phyloP scores from a whole-genome alignment of 495 filamentous ascomycete genomes.

The Hypoxylon intermedium region DNA sequence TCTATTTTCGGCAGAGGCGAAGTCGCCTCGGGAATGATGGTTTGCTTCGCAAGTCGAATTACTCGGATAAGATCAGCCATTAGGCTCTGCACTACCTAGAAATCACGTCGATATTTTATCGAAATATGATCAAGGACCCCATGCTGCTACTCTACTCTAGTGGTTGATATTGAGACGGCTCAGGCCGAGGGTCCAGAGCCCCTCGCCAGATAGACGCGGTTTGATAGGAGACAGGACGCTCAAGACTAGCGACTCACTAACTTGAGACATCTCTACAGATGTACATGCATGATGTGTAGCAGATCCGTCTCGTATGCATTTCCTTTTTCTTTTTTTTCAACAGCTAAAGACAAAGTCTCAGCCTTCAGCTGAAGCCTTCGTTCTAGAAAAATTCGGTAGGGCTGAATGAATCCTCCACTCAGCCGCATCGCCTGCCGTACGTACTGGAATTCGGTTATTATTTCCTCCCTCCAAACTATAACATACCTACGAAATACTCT shows the following conservation, averaged over 20 bases:
- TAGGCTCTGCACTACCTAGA: not conserved
- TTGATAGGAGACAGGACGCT: slow-evolving; percentile 24
- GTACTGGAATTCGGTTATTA: slow-evolving; percentile 3
- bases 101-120: too few relatives aligned
- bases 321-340: not conserved
- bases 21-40: slow-evolving; percentile 20
- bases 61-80: not conserved
- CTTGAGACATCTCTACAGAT: not conserved
- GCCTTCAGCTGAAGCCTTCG: not conserved
- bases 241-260: slow-evolving; percentile 3
- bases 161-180: slow-evolving; percentile 1
- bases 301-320: not conserved
- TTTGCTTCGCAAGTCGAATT: not conserved
- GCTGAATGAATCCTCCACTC: slow-evolving; percentile 8
- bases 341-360: slow-evolving; percentile 4
- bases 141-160: slow-evolving; percentile 6
- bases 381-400: not conserved
- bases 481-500: too few relatives aligned
- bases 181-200: slow-evolving; percentile 6
- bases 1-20: slow-evolving; percentile 19
- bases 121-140: slow-evolving; percentile 7
- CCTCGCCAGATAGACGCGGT: slow-evolving; percentile 26
- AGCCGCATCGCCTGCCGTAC: slow-evolving; percentile 12
- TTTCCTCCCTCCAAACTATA: slow-evolving; percentile 2
- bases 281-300: not conserved